Evolutionary conservation across 163 green algal species (phyloP).

Genomic region (Scenedesmus sp.): DNA sequence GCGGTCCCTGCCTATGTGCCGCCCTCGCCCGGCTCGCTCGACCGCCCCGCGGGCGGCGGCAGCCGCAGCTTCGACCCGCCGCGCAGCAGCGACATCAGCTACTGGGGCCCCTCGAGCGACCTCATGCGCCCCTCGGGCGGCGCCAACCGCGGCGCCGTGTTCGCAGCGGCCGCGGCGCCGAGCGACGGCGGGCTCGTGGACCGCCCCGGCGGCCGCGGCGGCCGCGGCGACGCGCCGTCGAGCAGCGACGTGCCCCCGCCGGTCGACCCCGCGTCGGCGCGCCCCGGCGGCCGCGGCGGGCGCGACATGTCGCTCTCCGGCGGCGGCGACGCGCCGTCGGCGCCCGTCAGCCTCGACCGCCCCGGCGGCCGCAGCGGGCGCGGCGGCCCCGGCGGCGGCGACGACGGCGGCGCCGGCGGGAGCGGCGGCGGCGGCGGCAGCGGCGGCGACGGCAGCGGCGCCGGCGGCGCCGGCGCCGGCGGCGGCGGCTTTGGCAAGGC

Average conservation of each 20-base stretch:
- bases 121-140: constrained; percentile 2
- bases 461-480: background rate
- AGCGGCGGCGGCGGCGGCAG: background rate
- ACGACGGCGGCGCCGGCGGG: background rate
- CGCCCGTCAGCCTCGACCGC: constrained; percentile 16
- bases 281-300: constrained; percentile 26
- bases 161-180: background rate
- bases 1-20: constrained; percentile 3
- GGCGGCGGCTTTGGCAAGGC: background rate
- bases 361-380: constrained; percentile 15
- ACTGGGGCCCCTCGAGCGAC: background rate
- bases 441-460: background rate
- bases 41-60: constrained; percentile 32
- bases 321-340: background rate
- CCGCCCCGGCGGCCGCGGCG: constrained; percentile 15
- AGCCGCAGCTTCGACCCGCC: constrained; percentile 28
- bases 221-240: constrained; percentile 20
- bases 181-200: background rate
- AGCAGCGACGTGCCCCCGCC: background rate
- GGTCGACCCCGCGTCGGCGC: background rate
- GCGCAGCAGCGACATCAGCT: constrained; percentile 10
- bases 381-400: background rate
- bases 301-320: constrained; percentile 13
- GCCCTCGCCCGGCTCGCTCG: constrained; percentile 2
- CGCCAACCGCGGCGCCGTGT: constrained; percentile 2